Evolutionary conservation across 2,329 filamentous ascomycete species (phyloP), one percentile per base, ranked within the genome.

Genomic region (Fusarium torreyae): DNA sequence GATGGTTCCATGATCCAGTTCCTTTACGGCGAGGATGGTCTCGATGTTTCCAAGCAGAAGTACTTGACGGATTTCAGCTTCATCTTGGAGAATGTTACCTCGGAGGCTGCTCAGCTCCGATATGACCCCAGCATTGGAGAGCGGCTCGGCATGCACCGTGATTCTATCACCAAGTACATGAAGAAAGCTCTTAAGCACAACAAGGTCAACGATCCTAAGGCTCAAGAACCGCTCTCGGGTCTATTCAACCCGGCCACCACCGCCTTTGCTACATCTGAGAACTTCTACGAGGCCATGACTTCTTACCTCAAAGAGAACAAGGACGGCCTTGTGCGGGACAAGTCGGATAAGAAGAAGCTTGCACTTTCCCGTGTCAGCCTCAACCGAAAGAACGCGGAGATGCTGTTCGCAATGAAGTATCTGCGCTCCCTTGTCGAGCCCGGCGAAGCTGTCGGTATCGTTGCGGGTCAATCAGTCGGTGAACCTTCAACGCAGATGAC

Each of bases 401-500:
- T 90, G 62, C 87, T 98, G 49, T 90, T 98, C 77, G 91, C 95
- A 66, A 90, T 97, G 77, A 97, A 98, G 79, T 99, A 98, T 76
- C 86, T 98, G 71, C 92, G 91, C 72, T 97, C 94, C 3, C 87
- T 98, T 10, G 92, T 98, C 24, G 95, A 99, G 74, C 94, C 96
- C 28, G 96, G 96, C 45, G 97, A 99, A 82, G 95, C 96, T 26
- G 94, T 99, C 26, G 96, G 96, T 71, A 97, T 99, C 68, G 93
- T 99, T 62, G 97, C 97, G 51, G 94, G 94, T 11, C 96, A 99
- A 81, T 98, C 95, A 33, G 91, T 99, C 42, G 96, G 96, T 77
- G 97, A 99, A 78, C 96, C 97, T 10, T 98, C 94, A 4, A 99
- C 96, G 13, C 96, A 99, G 80, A 99, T 99, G 97, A 99, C 97